Evolutionary conservation across 805 yeast genomes (phyloP), one percentile per base, ranked within the genome.

Genomic region (Candida qinlingensis): DNA sequence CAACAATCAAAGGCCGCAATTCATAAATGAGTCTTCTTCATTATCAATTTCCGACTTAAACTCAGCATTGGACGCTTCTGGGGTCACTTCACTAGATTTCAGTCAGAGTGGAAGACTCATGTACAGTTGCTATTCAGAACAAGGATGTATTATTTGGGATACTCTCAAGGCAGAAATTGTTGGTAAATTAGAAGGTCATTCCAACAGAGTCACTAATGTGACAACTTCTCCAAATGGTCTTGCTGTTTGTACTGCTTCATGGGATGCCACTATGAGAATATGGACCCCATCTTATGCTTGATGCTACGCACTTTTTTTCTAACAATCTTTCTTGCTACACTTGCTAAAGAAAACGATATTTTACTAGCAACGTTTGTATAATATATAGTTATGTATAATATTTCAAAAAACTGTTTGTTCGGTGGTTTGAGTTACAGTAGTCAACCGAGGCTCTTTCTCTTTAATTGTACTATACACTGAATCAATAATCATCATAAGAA

Each of bases 71-170:
- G 86, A 83, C 48, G 73, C 74, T 31, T 81, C 83, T n/a, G 90
- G 92, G 10, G 82, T 89, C 25, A 70, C 79, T 4, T 81, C 94
- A 0, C 57, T 89, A 13, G 92, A 84, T 61, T 82, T 85, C 57
- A 83, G 95, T 42, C 68, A 66, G 7, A 81, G 90, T 35, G 96
- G 96, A 0, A 67, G 97, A 41, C 63, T 88, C 27, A 66, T 89
- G 70, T 85, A 83, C 62, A 76, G 82, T 2, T 83, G 92, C 45
- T 87, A 87, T 61, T 79, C 89, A 0, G 94, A 89, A 49, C 75
- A 77, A 47, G 85, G 87, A 2, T 83, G 92, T 56, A 67, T 84
- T 19, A 74, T 85, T 4, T 87, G 96, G 94, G 97, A 90, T 62
- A 68, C 78, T 1, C 67, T 90, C 13, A 80, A 77, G 48, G 81